Conservation (phyloP, 2,329 filamentous ascomycete species). For the Arachnomyces sp. region DNA sequence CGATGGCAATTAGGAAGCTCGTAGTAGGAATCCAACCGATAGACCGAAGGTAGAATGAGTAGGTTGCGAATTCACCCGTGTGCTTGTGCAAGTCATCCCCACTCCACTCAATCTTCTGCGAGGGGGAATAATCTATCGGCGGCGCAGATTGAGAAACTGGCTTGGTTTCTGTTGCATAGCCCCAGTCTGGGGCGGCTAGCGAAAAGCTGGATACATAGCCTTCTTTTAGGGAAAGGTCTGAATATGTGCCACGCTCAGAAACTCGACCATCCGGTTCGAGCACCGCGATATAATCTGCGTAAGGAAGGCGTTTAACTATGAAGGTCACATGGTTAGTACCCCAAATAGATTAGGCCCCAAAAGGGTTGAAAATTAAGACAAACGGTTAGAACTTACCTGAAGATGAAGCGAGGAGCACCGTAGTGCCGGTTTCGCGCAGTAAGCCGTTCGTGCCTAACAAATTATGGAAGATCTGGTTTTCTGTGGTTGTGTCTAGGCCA, state of each 20-base stretch:
- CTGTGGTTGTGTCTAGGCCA: slow-evolving; percentile 44
- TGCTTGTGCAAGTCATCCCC: slow-evolving; percentile 11
- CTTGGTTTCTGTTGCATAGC: slow-evolving; percentile 16
- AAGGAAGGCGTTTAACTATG: slow-evolving; percentile 33
- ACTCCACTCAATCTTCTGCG: too few species aligned
- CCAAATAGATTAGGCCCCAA: background rate
- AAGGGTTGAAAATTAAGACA: background rate
- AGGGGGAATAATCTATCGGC: background rate
- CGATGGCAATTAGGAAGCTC: slow-evolving; percentile 31
- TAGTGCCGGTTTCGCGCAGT: slow-evolving; percentile 33
- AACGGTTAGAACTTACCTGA: slow-evolving; percentile 17
- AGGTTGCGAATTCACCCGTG: slow-evolving; percentile 37
- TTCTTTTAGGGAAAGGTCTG: slow-evolving; percentile 26
- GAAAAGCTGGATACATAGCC: slow-evolving; percentile 37
- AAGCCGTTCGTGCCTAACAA: slow-evolving; percentile 42
- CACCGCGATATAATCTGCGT: slow-evolving; percentile 36
- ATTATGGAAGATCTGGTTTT: slow-evolving; percentile 41
- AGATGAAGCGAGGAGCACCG: slow-evolving; percentile 34
- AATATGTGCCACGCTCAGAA: slow-evolving; percentile 35
- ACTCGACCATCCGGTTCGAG: slow-evolving; percentile 32
- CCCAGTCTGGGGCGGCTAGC: slow-evolving; percentile 26
- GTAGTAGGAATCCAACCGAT: slow-evolving; percentile 30
- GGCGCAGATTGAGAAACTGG: slow-evolving; percentile 7
- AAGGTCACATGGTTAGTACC: slow-evolving; percentile 10
- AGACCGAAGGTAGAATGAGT: slow-evolving; percentile 32